Base-by-base conservation (phyloP, 495 filamentous ascomycete species). In the Penicillium daleae region DNA sequence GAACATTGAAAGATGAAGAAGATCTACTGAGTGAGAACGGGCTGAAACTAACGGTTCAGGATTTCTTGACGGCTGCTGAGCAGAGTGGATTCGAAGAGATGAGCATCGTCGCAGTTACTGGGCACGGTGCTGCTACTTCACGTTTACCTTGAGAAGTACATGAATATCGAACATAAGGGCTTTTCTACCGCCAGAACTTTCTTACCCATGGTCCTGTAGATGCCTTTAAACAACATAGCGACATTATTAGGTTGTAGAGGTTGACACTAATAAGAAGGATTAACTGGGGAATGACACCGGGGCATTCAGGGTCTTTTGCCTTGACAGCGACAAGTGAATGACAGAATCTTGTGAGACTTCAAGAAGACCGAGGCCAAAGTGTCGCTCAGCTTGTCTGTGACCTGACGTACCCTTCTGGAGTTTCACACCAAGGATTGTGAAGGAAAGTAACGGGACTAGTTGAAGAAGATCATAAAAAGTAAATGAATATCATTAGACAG, bases 11-110 rank as follows among this genome's bases (percentile, higher is more conserved):
- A 1, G 17, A 59, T 2, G 85, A 80, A 3, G 90, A 90, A 22
- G 92, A 95, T 79, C 79, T 92, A 48, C 70, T 96, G 31, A 87
- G 87, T 61, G 81, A 87, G 60, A 76, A 72, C 65, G 90, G 89
- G 4, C 65, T 92, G 58, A 83, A 85, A 9, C 61, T 89, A 37
- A 89, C 87, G 0, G 78, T 92, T 8, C 73, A 81, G 58, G 83
- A 81, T 68, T 92, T 90, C 67, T 67, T 93, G 56, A 82, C 65
- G 46, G 66, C 60, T 49, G 88, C 80, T 70, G 85, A 55, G 66
- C 73, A 56, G 76, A 78, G 50, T 78, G 79, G 39, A 82, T 87
- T 68, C 72, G 87, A 78, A 72, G 89, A 69, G 86, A 91, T 74
- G 62, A 90, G 87, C 65, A 81, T 89, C 49, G 83, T 91, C 44